These are phyloP conservation scores for Ajuga chamaepitys DNA, from an alignment of 257 asterid genomes.

Conservation along the genomic window DNA sequence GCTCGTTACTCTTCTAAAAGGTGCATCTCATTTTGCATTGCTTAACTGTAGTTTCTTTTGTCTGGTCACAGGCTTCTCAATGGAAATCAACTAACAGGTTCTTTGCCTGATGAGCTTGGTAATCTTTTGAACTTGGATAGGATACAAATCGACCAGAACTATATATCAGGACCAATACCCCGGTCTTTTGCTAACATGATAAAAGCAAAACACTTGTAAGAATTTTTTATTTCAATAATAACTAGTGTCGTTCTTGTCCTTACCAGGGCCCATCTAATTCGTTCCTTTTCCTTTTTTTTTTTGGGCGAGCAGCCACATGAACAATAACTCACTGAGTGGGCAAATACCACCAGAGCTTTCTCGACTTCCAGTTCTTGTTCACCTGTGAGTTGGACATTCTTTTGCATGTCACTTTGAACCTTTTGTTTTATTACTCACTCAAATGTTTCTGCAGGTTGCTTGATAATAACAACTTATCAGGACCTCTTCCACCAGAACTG, in stretches of 20 bases:
- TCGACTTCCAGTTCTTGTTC: slow-evolving; percentile 80
- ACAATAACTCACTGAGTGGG: slow-evolving; percentile 90
- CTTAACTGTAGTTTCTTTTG: slow-evolving; percentile 2
- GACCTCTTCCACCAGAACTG: slow-evolving; percentile 80
- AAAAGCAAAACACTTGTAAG: slow-evolving; percentile 63
- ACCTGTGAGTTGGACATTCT: slow-evolving; percentile 59
- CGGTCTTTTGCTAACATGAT: slow-evolving; percentile 68
- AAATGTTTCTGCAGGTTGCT: slow-evolving; percentile 67
- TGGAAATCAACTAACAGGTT: slow-evolving; percentile 86
- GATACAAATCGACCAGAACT: slow-evolving; percentile 90
- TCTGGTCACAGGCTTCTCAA: slow-evolving; percentile 70
- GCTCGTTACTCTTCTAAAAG: background rate
- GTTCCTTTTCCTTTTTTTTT: slow-evolving; percentile 13
- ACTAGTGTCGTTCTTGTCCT: background rate
- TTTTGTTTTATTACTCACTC: slow-evolving; percentile 2
- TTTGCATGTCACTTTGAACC: slow-evolving; percentile 2
- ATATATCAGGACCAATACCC: slow-evolving; percentile 82
- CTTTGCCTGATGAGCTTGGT: slow-evolving; percentile 93
- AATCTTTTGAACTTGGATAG: slow-evolving; percentile 69
- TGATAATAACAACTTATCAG: slow-evolving; percentile 91
- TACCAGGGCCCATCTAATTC: slow-evolving; percentile 5
- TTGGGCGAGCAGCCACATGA: slow-evolving; percentile 81
- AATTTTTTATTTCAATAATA: slow-evolving; percentile 13
- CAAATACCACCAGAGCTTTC: slow-evolving; percentile 74
- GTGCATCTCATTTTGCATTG: background rate